Evolutionary conservation across 1,284 basidiomycete genomes (phyloP).

Genomic region (Exobasidium rhododendri): DNA sequence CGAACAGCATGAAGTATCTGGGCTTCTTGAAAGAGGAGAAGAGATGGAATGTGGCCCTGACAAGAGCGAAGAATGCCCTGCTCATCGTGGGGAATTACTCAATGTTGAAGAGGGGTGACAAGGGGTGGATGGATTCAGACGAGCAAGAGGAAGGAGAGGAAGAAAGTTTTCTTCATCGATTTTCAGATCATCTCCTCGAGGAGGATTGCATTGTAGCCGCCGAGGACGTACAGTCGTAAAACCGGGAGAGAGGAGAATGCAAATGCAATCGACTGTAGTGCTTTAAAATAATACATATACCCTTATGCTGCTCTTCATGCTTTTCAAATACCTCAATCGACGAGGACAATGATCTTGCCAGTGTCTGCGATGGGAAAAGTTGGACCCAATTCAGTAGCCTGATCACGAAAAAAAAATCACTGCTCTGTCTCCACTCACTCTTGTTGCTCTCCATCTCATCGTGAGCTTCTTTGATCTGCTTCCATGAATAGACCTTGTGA

Average conservation of each 20-base stretch:
- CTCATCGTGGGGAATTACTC: conserved; percentile 79
- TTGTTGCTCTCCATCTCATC: conserved; percentile 80
- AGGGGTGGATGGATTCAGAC: no score
- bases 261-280: not conserved
- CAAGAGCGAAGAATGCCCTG: conserved; percentile 82
- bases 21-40: conserved; percentile 92
- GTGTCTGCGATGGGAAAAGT: conserved; percentile 42
- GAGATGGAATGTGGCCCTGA: conserved; percentile 93
- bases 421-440: conserved; percentile 57
- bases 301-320: not conserved
- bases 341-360: conserved; percentile 57
- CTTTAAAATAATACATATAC: not conserved
- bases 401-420: no score
- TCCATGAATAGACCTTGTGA: conserved; percentile 70
- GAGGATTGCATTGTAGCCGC: not conserved
- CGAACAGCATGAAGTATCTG: conserved; percentile 66
- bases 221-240: not conserved
- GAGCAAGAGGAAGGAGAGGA: not conserved
- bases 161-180: not conserved
- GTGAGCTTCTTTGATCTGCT: conserved; percentile 76
- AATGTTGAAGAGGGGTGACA: conserved; percentile 61
- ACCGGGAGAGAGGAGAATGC: not conserved
- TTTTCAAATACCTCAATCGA: not conserved
- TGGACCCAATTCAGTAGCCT: no score
- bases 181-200: not conserved